A percentile compares a stretch with the other conserved stretches of the same genome.
phyloP scores from a whole-genome alignment of 2,329 filamentous ascomycete genomes.

The Ramularia endophylla region DNA sequence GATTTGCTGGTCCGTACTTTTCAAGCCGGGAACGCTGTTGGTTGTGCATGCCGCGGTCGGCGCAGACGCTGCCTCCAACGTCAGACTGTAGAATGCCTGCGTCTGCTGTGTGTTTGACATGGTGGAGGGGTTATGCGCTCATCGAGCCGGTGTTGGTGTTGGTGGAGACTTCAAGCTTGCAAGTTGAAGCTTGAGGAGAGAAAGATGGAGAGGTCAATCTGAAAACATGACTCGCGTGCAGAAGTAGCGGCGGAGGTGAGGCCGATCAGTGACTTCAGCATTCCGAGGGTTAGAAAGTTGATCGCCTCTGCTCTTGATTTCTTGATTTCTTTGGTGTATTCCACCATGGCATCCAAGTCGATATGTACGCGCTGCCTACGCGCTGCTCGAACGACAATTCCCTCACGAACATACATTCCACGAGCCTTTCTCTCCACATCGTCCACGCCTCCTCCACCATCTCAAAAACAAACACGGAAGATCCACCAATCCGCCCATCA shows the following conservation, averaged over 20 bases:
- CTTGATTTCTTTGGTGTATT: not conserved
- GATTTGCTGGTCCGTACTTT: constrained; percentile 89
- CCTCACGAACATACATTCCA: constrained; percentile 9
- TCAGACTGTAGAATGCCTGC: constrained; percentile 91
- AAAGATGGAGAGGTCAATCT: not conserved
- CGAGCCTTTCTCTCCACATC: constrained; percentile 19
- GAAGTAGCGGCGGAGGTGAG: constrained; percentile 1
- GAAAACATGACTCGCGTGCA: constrained; percentile 3
- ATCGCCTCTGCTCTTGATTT: not conserved
- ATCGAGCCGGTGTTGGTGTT: too few species aligned
- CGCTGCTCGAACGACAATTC: constrained; percentile 7
- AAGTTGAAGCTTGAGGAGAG: constrained; percentile 1
- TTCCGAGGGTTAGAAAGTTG: too few species aligned
- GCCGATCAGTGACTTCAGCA: too few species aligned
- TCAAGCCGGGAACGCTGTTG: constrained; percentile 74
- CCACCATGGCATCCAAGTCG: constrained; percentile 20
- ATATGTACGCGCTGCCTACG: constrained; percentile 24
- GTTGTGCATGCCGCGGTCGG: constrained; percentile 87
- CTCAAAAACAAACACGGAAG: constrained; percentile 16
- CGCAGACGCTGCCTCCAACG: constrained; percentile 84
- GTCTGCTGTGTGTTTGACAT: constrained; percentile 99
- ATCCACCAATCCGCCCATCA: constrained; percentile 16
- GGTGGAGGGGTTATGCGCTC: constrained; percentile 27
- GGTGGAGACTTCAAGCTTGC: too few species aligned
- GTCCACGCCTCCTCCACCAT: constrained; percentile 12